A percentile compares a stretch with the other conserved stretches of the same genome.
phyloP scores from a whole-genome alignment of 1,284 basidiomycete genomes.

The Papiliotrema laurentii region DNA sequence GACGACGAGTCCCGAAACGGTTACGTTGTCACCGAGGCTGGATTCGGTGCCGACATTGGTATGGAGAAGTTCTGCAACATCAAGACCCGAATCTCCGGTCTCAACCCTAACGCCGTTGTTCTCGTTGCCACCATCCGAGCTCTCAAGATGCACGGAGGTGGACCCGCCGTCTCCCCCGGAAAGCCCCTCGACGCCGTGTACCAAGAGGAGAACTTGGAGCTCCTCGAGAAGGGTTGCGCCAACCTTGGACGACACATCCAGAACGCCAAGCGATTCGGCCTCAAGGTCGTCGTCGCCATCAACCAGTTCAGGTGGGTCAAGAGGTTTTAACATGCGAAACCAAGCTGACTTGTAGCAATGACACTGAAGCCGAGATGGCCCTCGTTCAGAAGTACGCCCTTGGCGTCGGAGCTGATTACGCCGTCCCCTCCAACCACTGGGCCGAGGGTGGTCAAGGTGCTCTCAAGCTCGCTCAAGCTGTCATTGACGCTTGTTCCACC shows the following conservation, averaged over 20 bases:
- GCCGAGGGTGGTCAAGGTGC: conserved; percentile 87
- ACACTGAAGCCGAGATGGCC: conserved; percentile 84
- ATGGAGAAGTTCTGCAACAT: conserved; percentile 99
- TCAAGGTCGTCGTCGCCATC: conserved; percentile 95
- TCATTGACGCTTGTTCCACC: conserved; percentile 78
- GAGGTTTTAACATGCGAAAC: neutral
- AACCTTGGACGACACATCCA: conserved; percentile 92
- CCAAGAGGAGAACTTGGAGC: conserved; percentile 87
- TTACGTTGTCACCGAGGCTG: conserved; percentile 97
- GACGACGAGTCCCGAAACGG: conserved; percentile 76
- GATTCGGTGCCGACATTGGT: conserved; percentile 98
- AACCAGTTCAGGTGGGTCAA: conserved; percentile 83
- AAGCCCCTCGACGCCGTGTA: conserved; percentile 93
- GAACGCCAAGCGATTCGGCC: conserved; percentile 91
- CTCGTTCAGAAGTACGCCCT: conserved; percentile 78
- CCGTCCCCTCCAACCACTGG: conserved; percentile 95
- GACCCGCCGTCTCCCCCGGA: conserved; percentile 93
- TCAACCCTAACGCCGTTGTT: conserved; percentile 88
- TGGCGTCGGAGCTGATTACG: conserved; percentile 86
- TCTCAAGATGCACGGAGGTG: conserved; percentile 98
- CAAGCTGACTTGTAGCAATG: conserved; percentile 57
- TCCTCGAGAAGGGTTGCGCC: conserved; percentile 84
- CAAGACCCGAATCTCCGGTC: conserved; percentile 91
- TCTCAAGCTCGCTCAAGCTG: conserved; percentile 77
- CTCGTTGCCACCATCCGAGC: conserved; percentile 97